These are phyloP conservation scores for Zostera marina DNA, from an alignment of 116 monocot genomes.

Conservation along the genomic window DNA sequence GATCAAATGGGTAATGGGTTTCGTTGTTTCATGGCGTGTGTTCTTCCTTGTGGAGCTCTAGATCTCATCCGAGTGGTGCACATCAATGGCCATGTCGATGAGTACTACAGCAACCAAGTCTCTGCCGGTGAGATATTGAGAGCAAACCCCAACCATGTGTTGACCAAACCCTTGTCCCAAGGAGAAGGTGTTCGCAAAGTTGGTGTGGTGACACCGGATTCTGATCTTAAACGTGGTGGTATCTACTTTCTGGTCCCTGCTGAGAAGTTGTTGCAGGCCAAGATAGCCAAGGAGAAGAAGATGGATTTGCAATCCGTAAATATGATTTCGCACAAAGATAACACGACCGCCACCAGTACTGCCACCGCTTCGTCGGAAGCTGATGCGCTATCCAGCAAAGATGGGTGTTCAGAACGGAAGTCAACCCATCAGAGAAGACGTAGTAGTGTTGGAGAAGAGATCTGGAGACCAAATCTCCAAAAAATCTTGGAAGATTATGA, in stretches of 20 bases:
- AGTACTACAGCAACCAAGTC: constrained; percentile 13
- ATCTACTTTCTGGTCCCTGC: constrained; percentile 59
- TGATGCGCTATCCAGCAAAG: background rate
- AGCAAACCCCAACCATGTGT: constrained; percentile 15
- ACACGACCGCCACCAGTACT: background rate
- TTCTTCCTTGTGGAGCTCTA: constrained; percentile 15
- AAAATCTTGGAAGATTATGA: constrained; percentile 13
- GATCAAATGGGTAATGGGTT: constrained; percentile 17
- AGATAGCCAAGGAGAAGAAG: constrained; percentile 5
- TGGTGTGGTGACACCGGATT: constrained; percentile 31
- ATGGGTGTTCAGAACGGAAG: background rate
- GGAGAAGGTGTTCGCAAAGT: constrained; percentile 14
- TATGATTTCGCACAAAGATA: background rate
- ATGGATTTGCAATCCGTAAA: background rate
- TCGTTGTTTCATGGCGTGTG: constrained; percentile 18
- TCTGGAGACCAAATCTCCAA: constrained; percentile 13
- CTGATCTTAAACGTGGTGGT: constrained; percentile 34
- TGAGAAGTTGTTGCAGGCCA: constrained; percentile 12
- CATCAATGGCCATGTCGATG: constrained; percentile 19
- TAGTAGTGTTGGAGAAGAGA: constrained; percentile 6
- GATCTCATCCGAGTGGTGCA: constrained; percentile 20
- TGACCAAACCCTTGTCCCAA: constrained; percentile 9
- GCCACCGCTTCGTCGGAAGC: background rate
- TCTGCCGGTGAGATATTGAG: constrained; percentile 12
- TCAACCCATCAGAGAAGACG: background rate